Base-by-base conservation (phyloP, 768 basidiomycete genomes). In the Termitomyces sp. region DNA sequence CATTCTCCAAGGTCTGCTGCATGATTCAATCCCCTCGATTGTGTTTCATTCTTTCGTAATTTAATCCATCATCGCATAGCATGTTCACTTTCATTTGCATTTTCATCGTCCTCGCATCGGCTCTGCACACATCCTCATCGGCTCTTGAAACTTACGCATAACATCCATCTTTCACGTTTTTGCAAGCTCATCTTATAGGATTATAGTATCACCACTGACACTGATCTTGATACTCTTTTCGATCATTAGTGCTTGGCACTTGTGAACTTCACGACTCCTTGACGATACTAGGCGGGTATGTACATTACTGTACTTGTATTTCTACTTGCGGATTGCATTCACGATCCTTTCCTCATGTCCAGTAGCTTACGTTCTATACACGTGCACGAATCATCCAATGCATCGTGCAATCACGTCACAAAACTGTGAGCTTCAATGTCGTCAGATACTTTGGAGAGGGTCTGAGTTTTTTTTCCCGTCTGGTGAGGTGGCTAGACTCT, bases 11-110 rank as follows among this genome's bases (percentile, higher is more conserved):
- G 16, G 40, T 49, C 12, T 38, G 12, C 36, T 38, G 41, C 54
- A 55, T 28, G 30, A 12, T 23, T 23, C 43, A 33, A 8, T 47
- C 5, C 14, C 16, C 40, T 35, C 47, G 35, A 20, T n/a, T 53
- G 5, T 18, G 16, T 53, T 41, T 35, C 49, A 43, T 28, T 61
- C 55, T n/a, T 52, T 56, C 18, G 12, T 56, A 16, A 50, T 57
- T 58, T 48, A 49, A 50, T 33, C n/a, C 8, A 13, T 40, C 59
- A 57, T 62, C 52, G 26, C 63, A 62, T 62, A 36, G 58, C 58
- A 60, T 63, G 12, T 57, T 50, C 57, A 58, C 57, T 20, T 33
- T 61, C 63, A 63, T 57, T 63, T 55, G 58, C 52, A 63, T 59
- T 49, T 59, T 49, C 35, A 61, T 59, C 60, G 28, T 48, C 2